Base-by-base conservation (phyloP, 2,329 filamentous ascomycete genomes). In the Ampelomyces quisqualis region DNA sequence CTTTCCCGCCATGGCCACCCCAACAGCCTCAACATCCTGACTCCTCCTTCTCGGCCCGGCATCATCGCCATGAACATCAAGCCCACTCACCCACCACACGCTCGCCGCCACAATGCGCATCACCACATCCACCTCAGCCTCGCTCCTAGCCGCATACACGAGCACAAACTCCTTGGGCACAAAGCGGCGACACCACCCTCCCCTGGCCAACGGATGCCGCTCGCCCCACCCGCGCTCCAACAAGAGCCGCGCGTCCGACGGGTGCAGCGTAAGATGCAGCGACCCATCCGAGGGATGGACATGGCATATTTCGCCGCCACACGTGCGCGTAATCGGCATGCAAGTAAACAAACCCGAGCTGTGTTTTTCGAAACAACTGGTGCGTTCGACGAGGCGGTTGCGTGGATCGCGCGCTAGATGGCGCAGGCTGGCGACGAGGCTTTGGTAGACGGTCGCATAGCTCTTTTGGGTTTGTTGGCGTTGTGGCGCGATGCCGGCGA, bases 351-450 rank as follows among this genome's bases (percentile, higher is more conserved):
- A 75, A 0, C 84, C 88, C 5, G 88, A 77, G 28, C 85, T 85
- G 60, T 91, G 84, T 71, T 90, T 91, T 67, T 93, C 88, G 53
- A 93, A 83, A 60, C 86, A 90, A 1, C 84, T 88, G 1, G 78
- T 84, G 0, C 80, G 85, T 7, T 82, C 58, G 2, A 58, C 17
- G 13, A 75, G 53, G 8, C 45, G 38, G 24, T 68, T 66, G 3
- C 39, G 37, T 0, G 63, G 57, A 2, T 64, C 55, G 0, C 26
- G 19, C 2, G 65, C 53, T 8, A 68, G 43, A 1, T 13, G 21
- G 3, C 47, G 41, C 23, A 69, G 55, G 2, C 40, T 40, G 2
- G 20, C 28, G 5, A 60, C 56, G 0, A 68, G 49, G 0, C 8
- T 36, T 0, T 9, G 28, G 34, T 79, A 58, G 75, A 78, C 40